Evolutionary conservation across 768 basidiomycete species (phyloP).

Genomic region (Galerina sulciceps): DNA sequence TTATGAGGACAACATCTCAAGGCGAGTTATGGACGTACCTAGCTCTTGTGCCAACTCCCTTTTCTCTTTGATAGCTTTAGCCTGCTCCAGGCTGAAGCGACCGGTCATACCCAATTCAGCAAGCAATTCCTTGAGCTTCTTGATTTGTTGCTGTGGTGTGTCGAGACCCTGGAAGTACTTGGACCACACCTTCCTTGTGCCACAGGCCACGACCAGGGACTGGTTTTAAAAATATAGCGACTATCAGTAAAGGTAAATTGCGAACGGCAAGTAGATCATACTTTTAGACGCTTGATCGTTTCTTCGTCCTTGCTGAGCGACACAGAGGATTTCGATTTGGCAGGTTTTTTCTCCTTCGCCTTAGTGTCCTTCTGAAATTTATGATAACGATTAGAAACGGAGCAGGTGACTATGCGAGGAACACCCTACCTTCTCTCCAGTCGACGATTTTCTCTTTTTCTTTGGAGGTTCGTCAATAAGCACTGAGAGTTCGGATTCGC

Average conservation of each 20-base stretch:
- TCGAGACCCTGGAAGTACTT: conserved; percentile 69
- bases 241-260: neutral
- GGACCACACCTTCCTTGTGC: conserved; percentile 77
- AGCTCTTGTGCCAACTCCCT: conserved; percentile 81
- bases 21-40: conserved; percentile 46
- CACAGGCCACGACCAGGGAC: conserved; percentile 75
- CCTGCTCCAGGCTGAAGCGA: conserved; percentile 78
- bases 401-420: neutral
- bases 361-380: conserved; percentile 15
- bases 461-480: conserved; percentile 64
- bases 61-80: conserved; percentile 71
- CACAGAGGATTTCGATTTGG: conserved; percentile 29
- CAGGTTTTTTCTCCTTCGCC: conserved; percentile 34
- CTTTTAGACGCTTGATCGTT: conserved; percentile 77
- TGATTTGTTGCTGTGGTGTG: conserved; percentile 64
- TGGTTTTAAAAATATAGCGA: conserved; percentile 25
- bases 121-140: conserved; percentile 65
- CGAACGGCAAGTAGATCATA: conserved; percentile 23
- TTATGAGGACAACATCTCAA: neutral
- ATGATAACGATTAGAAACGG: neutral
- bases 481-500: conserved; percentile 65
- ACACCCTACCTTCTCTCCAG: conserved; percentile 25
- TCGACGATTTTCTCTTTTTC: conserved; percentile 37
- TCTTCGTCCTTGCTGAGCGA: conserved; percentile 66
- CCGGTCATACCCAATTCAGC: conserved; percentile 81